These are phyloP conservation scores for Neoboletus brunneissimus DNA, from an alignment of 768 basidiomycete species.

Conservation along the genomic window DNA sequence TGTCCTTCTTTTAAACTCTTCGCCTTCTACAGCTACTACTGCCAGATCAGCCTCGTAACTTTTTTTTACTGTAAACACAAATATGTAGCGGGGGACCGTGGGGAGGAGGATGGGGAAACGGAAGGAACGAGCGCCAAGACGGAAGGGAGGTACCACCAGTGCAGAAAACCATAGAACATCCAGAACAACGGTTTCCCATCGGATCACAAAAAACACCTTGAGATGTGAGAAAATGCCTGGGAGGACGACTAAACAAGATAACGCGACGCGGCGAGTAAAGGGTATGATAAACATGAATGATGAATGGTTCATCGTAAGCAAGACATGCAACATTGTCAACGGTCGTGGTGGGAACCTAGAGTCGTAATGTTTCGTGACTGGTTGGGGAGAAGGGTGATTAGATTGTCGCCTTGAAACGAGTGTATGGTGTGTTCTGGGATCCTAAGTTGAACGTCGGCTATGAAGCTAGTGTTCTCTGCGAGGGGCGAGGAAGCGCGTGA, in stretches of 20 bases:
- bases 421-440: constrained; percentile 17
- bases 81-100: constrained; percentile 16
- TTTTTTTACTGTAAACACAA: constrained; percentile 21
- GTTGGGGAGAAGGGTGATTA: constrained; percentile 20
- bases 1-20: constrained; percentile 28
- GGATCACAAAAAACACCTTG: constrained; percentile 21
- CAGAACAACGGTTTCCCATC: constrained; percentile 20
- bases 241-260: constrained; percentile 28
- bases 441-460: constrained; percentile 11
- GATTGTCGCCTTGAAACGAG: constrained; percentile 27
- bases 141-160: constrained; percentile 8
- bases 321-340: constrained; percentile 24
- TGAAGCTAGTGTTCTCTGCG: constrained; percentile 14
- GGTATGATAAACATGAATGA: constrained; percentile 31
- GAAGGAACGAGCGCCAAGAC: constrained; percentile 12
- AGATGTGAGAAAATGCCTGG: constrained; percentile 23
- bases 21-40: constrained; percentile 26
- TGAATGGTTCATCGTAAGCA: constrained; percentile 30
- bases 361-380: constrained; percentile 26
- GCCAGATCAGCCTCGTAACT: constrained; percentile 27
- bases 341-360: constrained; percentile 12
- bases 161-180: constrained; percentile 17
- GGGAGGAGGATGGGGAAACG: background rate
- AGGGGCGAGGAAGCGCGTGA: background rate
- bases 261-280: constrained; percentile 28